phyloP scores from a whole-genome alignment of 805 yeast genomes.

The Metschnikowia lunata region DNA sequence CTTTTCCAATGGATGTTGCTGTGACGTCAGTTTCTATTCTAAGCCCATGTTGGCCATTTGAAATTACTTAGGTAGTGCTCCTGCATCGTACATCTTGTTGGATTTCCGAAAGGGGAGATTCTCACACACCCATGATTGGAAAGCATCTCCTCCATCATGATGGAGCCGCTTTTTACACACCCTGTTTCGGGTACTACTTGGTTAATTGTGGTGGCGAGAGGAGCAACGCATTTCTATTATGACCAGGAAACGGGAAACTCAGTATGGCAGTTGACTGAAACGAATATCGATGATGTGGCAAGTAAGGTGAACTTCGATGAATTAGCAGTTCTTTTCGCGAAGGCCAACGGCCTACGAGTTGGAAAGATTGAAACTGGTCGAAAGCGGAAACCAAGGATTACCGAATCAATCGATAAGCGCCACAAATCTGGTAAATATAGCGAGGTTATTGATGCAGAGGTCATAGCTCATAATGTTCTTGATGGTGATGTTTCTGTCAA shows the following conservation, averaged over 20 bases:
- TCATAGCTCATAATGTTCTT: background rate
- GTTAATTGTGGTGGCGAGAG: slow-evolving; percentile 27
- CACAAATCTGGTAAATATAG: background rate
- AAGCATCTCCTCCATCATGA: background rate
- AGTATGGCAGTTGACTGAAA: slow-evolving; percentile 33
- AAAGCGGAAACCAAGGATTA: background rate
- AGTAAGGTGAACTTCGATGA: slow-evolving; percentile 26
- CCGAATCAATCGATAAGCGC: background rate
- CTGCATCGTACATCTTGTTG: background rate
- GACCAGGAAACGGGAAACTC: slow-evolving; percentile 18
- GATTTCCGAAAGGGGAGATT: too few species aligned
- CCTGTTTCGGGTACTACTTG: slow-evolving; percentile 18
- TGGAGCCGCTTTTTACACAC: slow-evolving; percentile 14
- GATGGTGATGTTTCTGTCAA: too few species aligned
- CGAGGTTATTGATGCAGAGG: background rate
- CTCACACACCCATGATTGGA: too few species aligned
- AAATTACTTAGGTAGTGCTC: background rate
- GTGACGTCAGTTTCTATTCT: too few species aligned
- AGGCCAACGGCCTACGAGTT: slow-evolving; percentile 19
- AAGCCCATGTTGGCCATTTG: background rate
- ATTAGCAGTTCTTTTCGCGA: slow-evolving; percentile 26
- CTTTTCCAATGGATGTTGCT: too few species aligned
- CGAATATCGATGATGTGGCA: slow-evolving; percentile 17
- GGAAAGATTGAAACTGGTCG: background rate
- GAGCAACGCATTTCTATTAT: slow-evolving; percentile 30